Base-by-base conservation (phyloP, 106 monocot species). In the Allium sativum region DNA sequence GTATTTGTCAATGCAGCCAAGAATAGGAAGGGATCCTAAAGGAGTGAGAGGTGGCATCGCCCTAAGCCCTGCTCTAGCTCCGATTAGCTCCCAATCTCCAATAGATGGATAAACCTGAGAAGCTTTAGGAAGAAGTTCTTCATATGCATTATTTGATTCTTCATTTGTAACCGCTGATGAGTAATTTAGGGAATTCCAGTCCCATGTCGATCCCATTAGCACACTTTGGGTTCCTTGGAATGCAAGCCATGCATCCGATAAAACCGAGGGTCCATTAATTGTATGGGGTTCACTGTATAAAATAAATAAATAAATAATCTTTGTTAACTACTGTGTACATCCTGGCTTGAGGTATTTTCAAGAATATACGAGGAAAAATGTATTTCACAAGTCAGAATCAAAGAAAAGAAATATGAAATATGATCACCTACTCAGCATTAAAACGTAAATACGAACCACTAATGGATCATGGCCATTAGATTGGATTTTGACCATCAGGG, bases 241-340 rank as follows among this genome's bases (percentile, higher is more conserved):
- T 43, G 98, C 88, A 44, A 98, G 75, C 92, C 98, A 98, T 44
- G 96, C 88, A 74, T 98, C 80, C 4, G 88, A 88, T 50, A 98
- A 47, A 53, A 98, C 80, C 41, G 91, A 92, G 43, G 98, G 98
- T 54, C 80, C 80, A 16, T 64, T 17, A 40, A 40, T 16, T 52
- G 52, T 52, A 42, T 78, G 78, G 52, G 71, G 78, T 40, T 64
- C 80, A 13, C 91, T 92, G 70, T 9, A 57, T 9, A 66, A 44
- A 12, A 45, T 19, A 17, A 16, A 59, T 42, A 7, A 15, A 56
- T 0, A 21, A 9, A 56, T 21, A 21, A 56, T 56, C 15, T 21
- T 56, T 19, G 10, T 11, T 56, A 31, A 31, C 31, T 31, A 31
- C 0, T 31, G 31, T 2, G 0, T 31, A 3, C 31, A 31, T 0